Evolutionary conservation across 2,329 filamentous ascomycete genomes (phyloP).

Genomic region (Scorias spongiosa): DNA sequence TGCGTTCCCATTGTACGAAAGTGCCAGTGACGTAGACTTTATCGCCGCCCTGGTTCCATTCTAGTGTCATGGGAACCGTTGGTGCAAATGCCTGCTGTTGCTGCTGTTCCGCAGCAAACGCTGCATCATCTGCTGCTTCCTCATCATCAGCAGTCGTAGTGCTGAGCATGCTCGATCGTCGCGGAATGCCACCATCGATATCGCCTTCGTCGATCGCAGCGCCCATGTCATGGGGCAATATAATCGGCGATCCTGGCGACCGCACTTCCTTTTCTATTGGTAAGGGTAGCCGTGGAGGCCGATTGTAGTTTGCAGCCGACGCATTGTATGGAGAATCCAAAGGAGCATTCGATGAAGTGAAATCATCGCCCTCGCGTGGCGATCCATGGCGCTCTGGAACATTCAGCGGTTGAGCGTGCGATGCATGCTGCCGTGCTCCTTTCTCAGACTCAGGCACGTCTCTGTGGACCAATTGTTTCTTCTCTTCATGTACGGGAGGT

Average conservation of each 20-base stretch:
- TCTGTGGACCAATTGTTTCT: not conserved
- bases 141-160: constrained; percentile 53
- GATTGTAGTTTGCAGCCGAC: constrained; percentile 33
- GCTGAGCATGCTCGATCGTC: constrained; percentile 39
- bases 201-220: constrained; percentile 30
- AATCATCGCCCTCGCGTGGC: not conserved
- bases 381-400: not conserved
- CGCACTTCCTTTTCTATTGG: constrained; percentile 87
- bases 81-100: constrained; percentile 50
- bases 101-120: constrained; percentile 39
- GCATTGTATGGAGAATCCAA: constrained; percentile 20
- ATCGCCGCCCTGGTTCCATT: constrained; percentile 66
- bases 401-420: not conserved
- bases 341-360: constrained; percentile 1
- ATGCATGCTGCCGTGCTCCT: not conserved
- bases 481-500: not conserved
- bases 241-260: constrained; percentile 78
- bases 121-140: constrained; percentile 48
- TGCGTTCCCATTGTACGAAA: constrained; percentile 93
- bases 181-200: constrained; percentile 37
- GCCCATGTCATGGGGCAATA: constrained; percentile 51
- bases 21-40: constrained; percentile 95
- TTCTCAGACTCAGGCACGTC: not conserved
- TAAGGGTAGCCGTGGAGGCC: constrained; percentile 78
- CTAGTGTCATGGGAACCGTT: constrained; percentile 68